These are phyloP conservation scores for Hevea brasiliensis DNA, from an alignment of 345 rosid species.

Conservation along the genomic window DNA sequence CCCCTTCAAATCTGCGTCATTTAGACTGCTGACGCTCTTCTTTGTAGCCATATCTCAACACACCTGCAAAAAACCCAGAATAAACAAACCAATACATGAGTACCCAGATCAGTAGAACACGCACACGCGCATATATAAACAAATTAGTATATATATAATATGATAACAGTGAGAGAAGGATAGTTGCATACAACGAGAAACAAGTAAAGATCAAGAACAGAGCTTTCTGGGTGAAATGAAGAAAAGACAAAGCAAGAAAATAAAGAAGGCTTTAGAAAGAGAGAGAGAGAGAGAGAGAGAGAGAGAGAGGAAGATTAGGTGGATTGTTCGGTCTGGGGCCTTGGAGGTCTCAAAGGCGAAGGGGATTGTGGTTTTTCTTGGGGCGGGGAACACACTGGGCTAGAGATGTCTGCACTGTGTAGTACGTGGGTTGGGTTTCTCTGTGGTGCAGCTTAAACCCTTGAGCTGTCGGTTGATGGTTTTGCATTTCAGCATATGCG, in stretches of 20 bases:
- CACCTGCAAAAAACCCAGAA: not conserved
- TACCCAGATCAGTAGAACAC: slow-evolving; percentile 1
- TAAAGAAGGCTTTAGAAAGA: too few relatives aligned
- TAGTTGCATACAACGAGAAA: not conserved
- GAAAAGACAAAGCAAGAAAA: not conserved
- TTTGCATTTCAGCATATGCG: too few relatives aligned
- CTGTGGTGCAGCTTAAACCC: slow-evolving; percentile 1
- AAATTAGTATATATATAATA: too few relatives aligned
- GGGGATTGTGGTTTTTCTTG: not conserved
- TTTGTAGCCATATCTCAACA: slow-evolving; percentile 35
- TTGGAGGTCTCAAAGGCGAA: too few relatives aligned
- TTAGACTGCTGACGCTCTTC: slow-evolving; percentile 50
- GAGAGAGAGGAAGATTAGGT: not conserved
- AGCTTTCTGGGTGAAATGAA: not conserved
- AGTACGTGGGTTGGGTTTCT: not conserved
- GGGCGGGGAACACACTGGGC: slow-evolving; percentile 1
- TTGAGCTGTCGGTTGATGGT: not conserved
- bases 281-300: not conserved
- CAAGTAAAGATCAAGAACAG: too few relatives aligned
- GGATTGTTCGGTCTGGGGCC: not conserved
- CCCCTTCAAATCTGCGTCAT: slow-evolving; percentile 63
- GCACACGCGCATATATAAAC: too few relatives aligned
- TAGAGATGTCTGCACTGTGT: too few relatives aligned
- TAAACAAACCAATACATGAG: not conserved
- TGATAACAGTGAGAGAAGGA: not conserved